A percentile compares a stretch with the other conserved stretches of the same genome.
Evolutionary conservation across 2,329 filamentous ascomycete species (phyloP).

Genomic region (Penicillium expansum): DNA sequence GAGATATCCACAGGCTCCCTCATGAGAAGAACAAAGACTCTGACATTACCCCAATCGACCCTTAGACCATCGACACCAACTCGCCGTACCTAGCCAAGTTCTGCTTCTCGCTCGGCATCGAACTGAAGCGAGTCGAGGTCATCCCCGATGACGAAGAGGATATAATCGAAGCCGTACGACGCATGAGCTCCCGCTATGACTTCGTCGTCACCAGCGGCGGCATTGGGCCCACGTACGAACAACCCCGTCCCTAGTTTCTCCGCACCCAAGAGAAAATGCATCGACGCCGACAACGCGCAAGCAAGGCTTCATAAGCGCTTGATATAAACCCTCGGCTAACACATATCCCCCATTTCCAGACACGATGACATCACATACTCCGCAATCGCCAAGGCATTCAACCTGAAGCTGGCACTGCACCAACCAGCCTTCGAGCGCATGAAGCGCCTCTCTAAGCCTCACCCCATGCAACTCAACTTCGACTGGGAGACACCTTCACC

Average conservation of each 20-base stretch:
- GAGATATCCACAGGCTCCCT: background rate
- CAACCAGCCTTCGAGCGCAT: constrained; percentile 74
- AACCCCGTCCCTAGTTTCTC: background rate
- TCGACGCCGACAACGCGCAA: background rate
- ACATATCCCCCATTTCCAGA: constrained; percentile 46
- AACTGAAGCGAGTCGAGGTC: constrained; percentile 83
- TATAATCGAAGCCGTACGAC: constrained; percentile 79
- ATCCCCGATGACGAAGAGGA: constrained; percentile 89
- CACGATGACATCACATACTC: constrained; percentile 98
- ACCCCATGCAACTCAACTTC: constrained; percentile 70
- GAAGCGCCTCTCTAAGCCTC: constrained; percentile 74
- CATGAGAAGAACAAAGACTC: background rate
- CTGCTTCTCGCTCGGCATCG: constrained; percentile 63
- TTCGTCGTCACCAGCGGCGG: constrained; percentile 94
- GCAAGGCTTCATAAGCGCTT: background rate
- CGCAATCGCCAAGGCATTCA: constrained; percentile 87
- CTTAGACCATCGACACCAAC: constrained; percentile 64
- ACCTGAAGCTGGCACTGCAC: constrained; percentile 72
- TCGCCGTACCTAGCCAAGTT: constrained; percentile 64
- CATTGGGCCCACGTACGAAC: constrained; percentile 83
- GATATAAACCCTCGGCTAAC: background rate
- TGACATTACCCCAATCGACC: background rate
- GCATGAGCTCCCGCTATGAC: constrained; percentile 88
- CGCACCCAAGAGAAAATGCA: background rate
- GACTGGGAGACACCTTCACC: constrained; percentile 82